Conservation (phyloP, 768 basidiomycete species). For the Lactifluus echinatus region DNA sequence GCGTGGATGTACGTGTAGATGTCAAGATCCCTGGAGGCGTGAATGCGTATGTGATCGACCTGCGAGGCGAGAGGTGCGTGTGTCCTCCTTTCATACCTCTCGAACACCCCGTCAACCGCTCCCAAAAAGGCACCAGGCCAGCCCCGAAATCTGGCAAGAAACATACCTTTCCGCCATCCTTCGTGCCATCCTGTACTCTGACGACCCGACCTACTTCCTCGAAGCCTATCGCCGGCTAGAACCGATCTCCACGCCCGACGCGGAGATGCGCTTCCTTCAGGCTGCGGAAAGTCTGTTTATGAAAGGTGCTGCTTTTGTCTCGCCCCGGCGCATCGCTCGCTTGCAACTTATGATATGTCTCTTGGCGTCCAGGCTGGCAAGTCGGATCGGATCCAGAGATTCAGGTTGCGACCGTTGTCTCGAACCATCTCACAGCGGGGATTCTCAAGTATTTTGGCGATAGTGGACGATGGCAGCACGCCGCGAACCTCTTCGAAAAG, state of each 20-base stretch:
- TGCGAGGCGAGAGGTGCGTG: conserved; percentile 85
- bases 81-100: no score
- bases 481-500: conserved; percentile 93
- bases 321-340: not conserved
- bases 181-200: conserved; percentile 89
- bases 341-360: not conserved
- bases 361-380: conserved; percentile 70
- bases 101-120: not conserved
- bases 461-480: conserved; percentile 76
- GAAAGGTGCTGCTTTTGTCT: conserved; percentile 46
- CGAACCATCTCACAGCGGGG: conserved; percentile 92
- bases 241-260: conserved; percentile 83
- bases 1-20: conserved; percentile 94
- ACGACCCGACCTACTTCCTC: conserved; percentile 84
- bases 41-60: conserved; percentile 84
- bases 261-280: conserved; percentile 83
- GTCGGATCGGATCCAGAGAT: conserved; percentile 98
- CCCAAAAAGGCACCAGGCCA: conserved; percentile 71
- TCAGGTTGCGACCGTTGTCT: conserved; percentile 93
- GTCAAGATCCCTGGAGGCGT: conserved; percentile 99
- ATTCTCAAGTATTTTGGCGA: conserved; percentile 97
- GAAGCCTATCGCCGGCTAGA: conserved; percentile 95
- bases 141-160: conserved; percentile 92
- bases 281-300: conserved; percentile 83
- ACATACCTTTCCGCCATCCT: conserved; percentile 91